Base-by-base conservation (phyloP, 2,329 filamentous ascomycete genomes). In the Lachnellula subtilissima region DNA sequence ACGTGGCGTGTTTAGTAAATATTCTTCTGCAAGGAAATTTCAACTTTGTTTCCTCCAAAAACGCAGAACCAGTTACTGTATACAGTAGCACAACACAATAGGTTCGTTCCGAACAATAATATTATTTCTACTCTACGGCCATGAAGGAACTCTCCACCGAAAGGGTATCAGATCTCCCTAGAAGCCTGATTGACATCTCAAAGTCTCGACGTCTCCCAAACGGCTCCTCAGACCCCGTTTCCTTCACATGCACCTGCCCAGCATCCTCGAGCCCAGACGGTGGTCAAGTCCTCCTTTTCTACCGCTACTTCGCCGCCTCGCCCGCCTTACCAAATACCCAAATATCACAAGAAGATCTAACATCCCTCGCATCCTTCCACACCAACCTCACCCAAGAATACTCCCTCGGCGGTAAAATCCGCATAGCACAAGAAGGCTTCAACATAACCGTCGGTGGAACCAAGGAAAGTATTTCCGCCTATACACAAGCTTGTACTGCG, bases 391-490 rank as follows among this genome's bases (percentile, higher is more conserved):
- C 64, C 5, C 17, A 50, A 5, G 59, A 53, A 28, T 55, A 59
- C 17, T 37, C 48, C 2, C 48, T 71, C 3, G 63, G 61, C 37
- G 69, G 69, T 5, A 71, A 71, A 42, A 62, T 70, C 11, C 61
- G 69, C 2, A 46, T 70, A 15, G 64, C 65, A 2, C 62, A 56
- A 28, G 69, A 71, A 54, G 69, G 69, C 1, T 71, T 69, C 46
- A 71, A 71, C 40, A 63, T 71, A 36, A 71, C 69, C 4, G 59
- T 71, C 3, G 68, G 60, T 2, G 69, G 69, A 2, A 65, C 65
- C 1, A 56, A 40, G 17, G 22, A 43, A 5, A 46, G 46, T 2
- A 65, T 70, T 15, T 32, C 55, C 23, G 42, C 32, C 1, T 71
- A 71, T 46, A 69, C 70, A 22, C 32, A 58, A 43, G 57, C 53